These are phyloP conservation scores for Naganishia sp. DNA, from an alignment of 1,284 basidiomycete genomes.

Conservation along the genomic window DNA sequence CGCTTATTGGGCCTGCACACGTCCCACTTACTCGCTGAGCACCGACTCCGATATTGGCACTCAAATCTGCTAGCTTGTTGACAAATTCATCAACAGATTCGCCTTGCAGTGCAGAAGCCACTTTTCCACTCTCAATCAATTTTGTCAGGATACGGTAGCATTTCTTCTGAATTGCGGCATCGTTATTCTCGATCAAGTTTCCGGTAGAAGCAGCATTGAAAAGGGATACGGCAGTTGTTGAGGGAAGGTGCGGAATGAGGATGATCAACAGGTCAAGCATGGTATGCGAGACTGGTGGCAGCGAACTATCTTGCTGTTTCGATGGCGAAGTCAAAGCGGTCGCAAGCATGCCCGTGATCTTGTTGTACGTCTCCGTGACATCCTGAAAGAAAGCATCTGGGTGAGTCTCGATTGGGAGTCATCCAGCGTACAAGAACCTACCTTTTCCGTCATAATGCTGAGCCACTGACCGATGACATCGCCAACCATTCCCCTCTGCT, in stretches of 20 bases:
- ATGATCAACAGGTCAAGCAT: slow-evolving; percentile 88
- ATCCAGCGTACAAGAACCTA: slow-evolving; percentile 46
- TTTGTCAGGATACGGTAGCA: slow-evolving; percentile 85
- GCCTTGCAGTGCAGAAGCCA: slow-evolving; percentile 51
- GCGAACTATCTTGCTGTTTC: slow-evolving; percentile 42
- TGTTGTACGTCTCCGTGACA: slow-evolving; percentile 74
- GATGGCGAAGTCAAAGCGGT: slow-evolving; percentile 61
- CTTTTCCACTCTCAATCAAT: slow-evolving; percentile 65
- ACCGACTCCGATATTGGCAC: slow-evolving; percentile 71
- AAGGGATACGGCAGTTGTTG: slow-evolving; percentile 62
- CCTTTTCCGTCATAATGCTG: slow-evolving; percentile 71
- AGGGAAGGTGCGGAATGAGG: slow-evolving; percentile 74
- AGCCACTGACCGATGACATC: slow-evolving; percentile 88
- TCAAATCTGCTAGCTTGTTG: slow-evolving; percentile 60
- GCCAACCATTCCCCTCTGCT: slow-evolving; percentile 78
- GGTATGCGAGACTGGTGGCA: slow-evolving; percentile 65
- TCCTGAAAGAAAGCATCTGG: slow-evolving; percentile 57
- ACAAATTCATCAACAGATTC: slow-evolving; percentile 62
- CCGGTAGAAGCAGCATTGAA: slow-evolving; percentile 59
- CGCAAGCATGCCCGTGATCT: slow-evolving; percentile 75
- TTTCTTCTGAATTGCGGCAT: slow-evolving; percentile 93
- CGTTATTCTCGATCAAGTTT: slow-evolving; percentile 60
- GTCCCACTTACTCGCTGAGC: slow-evolving; percentile 72
- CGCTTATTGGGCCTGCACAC: not conserved
- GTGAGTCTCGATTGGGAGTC: slow-evolving; percentile 1